Conservation (phyloP, 164 flowering plant genomes). For the Santalum album region DNA sequence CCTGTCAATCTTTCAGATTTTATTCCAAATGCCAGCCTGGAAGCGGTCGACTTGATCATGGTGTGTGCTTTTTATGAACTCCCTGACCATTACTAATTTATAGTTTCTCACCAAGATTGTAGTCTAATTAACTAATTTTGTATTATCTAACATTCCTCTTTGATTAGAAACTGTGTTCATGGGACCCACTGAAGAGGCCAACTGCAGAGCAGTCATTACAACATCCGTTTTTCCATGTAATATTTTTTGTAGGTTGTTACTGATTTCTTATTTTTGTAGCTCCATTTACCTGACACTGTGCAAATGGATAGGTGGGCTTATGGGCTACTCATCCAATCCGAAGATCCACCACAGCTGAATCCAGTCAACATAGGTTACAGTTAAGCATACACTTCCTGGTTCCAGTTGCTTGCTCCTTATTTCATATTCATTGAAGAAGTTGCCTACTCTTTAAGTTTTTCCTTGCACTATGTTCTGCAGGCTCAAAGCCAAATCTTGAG, state of each 20-base stretch:
- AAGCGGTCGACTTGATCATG: constrained; percentile 69
- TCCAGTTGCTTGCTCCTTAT: background rate
- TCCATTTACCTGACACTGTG: constrained; percentile 11
- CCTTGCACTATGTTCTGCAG: constrained; percentile 16
- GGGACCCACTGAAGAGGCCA: constrained; percentile 78
- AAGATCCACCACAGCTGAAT: constrained; percentile 42
- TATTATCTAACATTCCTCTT: constrained; percentile 1
- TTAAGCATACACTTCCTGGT: background rate
- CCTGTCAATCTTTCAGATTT: constrained; percentile 55
- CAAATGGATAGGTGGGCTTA: constrained; percentile 32
- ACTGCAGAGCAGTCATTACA: constrained; percentile 69
- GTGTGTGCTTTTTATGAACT: constrained; percentile 24
- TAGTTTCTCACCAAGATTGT: background rate
- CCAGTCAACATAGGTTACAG: constrained; percentile 29
- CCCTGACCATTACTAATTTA: background rate
- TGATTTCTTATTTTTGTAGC: constrained; percentile 2
- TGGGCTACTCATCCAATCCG: constrained; percentile 43
- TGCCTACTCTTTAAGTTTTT: background rate
- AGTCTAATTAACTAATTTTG: background rate
- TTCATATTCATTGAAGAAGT: too few species aligned
- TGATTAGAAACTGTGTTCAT: constrained; percentile 57
- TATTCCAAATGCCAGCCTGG: constrained; percentile 65
- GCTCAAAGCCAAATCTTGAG: constrained; percentile 70
- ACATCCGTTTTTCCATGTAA: constrained; percentile 81
- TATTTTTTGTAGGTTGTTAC: constrained; percentile 1